Percentiles rank a stretch among this genome's conserved stretches.
These are phyloP conservation scores for Bryoerythrophyllum caledonicum DNA, from an alignment of 225 moss, liverwort and hornwort genomes.

Conservation along the genomic window DNA sequence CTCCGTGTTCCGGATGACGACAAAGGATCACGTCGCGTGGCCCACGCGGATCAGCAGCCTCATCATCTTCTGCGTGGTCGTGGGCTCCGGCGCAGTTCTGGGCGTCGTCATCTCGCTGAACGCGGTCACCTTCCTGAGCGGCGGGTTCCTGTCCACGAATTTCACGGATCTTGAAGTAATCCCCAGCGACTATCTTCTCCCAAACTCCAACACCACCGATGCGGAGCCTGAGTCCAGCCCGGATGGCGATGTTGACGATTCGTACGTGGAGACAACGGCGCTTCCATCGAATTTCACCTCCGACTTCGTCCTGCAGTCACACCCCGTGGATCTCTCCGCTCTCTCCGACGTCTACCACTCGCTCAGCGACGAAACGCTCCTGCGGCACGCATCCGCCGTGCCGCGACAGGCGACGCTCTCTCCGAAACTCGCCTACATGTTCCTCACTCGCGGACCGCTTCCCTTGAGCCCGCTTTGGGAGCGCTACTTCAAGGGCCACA, in stretches of 20 bases:
- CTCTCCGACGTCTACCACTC: conserved; percentile 41
- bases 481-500: conserved; percentile 48
- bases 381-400: conserved; percentile 21
- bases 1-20: background rate
- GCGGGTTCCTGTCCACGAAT: conserved; percentile 15
- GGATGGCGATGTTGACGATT: background rate
- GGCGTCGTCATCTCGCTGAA: conserved; percentile 25
- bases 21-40: conserved; percentile 30
- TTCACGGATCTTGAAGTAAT: background rate
- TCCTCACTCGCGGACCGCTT: conserved; percentile 44
- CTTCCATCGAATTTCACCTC: background rate
- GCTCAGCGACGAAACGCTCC: conserved; percentile 44
- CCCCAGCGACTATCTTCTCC: no score
- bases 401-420: background rate
- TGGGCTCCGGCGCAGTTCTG: conserved; percentile 21
- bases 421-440: conserved; percentile 45
- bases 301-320: background rate
- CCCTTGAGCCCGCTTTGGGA: conserved; percentile 49
- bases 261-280: conserved; percentile 14
- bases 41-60: conserved; percentile 24
- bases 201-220: background rate
- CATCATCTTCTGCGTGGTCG: conserved; percentile 24
- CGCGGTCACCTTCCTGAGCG: conserved; percentile 16
- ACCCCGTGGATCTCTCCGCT: conserved; percentile 30
- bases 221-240: background rate